Base-by-base conservation (phyloP, 2,329 filamentous ascomycete species). In the Xylariomycetidae sp. region DNA sequence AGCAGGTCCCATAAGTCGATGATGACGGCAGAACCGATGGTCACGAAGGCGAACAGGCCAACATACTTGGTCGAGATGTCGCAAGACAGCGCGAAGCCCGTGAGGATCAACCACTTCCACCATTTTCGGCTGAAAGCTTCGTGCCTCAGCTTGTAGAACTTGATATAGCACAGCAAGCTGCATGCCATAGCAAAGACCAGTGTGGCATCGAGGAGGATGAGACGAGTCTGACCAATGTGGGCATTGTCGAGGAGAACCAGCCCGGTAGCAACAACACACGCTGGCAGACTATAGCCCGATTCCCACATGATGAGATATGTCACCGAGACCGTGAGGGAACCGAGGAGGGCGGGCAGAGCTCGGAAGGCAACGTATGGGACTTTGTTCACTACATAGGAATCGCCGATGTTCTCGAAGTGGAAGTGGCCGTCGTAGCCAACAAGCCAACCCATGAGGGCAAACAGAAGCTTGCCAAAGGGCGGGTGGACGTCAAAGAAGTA, bases 401-500 rank as follows among this genome's bases (percentile, higher is more conserved):
- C 92, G 56, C 92, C 92, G 61, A 98, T 98, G 69, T 97, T 98
- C 51, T 98, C 92, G 64, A 98, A 98, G 58, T 95, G 80, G 67
- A 97, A 98, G 58, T 89, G 82, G 49, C 92, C 92, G 67, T 97
- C 87, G 62, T 94, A 98, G 55, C 92, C 92, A 33, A 97, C 86
- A 34, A 97, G 76, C 92, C 92, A 98, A 59, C 92, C 92, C 67
- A 95, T 88, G 46, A 96, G 79, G 49, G 89, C 92, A 59, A 97
- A 97, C 31, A 98, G 81, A 40, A 98, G 88, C 72, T 98, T 98
- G 63, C 87, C 92, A 53, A 98, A 94, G 12, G 92, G 92, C 49
- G 92, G 92, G 63, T 98, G 92, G 35, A 98, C 92, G 69, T 98
- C 92, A 80, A 98, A 98, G 74, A 98, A 98, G 71, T 97, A 98